A percentile compares a stretch with the other conserved stretches of the same genome.
Conservation (phyloP, 2,329 filamentous ascomycete species). For the Gaeumannomyces sp. region DNA sequence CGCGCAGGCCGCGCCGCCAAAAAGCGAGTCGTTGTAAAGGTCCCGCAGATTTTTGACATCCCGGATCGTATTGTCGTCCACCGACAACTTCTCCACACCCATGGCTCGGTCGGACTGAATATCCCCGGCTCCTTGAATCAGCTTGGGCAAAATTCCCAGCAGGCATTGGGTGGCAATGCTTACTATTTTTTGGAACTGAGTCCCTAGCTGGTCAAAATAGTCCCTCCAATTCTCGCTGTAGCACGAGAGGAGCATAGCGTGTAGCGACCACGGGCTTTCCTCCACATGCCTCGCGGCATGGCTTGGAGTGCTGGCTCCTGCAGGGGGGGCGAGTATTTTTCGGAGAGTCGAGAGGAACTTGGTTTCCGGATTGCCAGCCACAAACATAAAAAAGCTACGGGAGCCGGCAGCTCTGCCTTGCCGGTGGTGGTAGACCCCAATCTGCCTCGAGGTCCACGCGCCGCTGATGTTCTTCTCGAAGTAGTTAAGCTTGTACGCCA, state of each 20-base stretch:
- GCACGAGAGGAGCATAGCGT: conserved; percentile 11
- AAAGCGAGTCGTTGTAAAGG: not conserved
- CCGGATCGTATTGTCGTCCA: conserved; percentile 11
- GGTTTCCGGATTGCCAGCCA: conserved; percentile 12
- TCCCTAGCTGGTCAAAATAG: conserved; percentile 12
- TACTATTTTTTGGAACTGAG: conserved; percentile 9
- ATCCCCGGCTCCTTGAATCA: too few species aligned
- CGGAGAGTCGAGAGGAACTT: conserved; percentile 4
- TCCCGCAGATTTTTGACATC: conserved; percentile 2
- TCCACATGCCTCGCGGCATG: not conserved
- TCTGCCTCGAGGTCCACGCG: conserved; percentile 13
- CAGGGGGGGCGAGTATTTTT: too few species aligned
- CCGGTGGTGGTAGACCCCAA: conserved; percentile 15
- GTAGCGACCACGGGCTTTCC: conserved; percentile 8
- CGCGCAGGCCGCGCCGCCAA: not conserved
- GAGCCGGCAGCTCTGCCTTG: not conserved
- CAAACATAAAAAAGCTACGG: conserved; percentile 11
- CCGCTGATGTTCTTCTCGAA: conserved; percentile 12
- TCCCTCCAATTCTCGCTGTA: conserved; percentile 13
- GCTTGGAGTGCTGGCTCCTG: too few species aligned
- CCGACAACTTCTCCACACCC: not conserved
- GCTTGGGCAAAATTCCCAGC: too few species aligned
- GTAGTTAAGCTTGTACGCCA: conserved; percentile 14
- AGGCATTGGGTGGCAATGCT: too few species aligned
- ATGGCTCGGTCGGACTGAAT: conserved; percentile 7